phyloP scores from a whole-genome alignment of 2,329 filamentous ascomycete species.

The Fusarium virguliforme region DNA sequence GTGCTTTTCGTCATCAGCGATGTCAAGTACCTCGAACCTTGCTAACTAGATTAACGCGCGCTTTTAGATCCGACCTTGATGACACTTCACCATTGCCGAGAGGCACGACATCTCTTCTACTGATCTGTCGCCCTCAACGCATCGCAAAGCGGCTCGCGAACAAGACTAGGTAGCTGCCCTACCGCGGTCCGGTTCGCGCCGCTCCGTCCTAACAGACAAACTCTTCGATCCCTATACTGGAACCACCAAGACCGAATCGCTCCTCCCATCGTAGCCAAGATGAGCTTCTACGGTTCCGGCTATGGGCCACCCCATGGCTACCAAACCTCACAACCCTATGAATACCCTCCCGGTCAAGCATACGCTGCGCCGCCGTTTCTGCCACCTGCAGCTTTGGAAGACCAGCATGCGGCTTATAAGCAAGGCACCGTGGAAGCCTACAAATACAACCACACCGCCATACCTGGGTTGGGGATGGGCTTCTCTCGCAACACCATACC shows the following conservation, averaged over 20 bases:
- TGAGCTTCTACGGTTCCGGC: constrained; percentile 54
- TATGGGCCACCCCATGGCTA: constrained; percentile 47
- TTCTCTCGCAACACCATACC: constrained; percentile 39
- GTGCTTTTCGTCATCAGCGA: constrained; percentile 6
- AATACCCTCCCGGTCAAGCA: constrained; percentile 35
- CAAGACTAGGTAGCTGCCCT: neutral
- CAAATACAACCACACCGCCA: constrained; percentile 52
- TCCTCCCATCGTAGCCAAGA: constrained; percentile 32
- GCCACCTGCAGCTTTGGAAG: constrained; percentile 22
- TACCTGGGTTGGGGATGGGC: constrained; percentile 56
- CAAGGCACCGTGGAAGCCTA: constrained; percentile 39
- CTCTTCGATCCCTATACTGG: neutral
- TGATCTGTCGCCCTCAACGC: neutral
- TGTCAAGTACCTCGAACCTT: neutral
- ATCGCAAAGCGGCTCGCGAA: constrained; percentile 4
- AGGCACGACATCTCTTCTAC: constrained; percentile 1
- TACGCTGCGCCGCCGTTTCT: constrained; percentile 32
- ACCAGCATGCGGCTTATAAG: constrained; percentile 23
- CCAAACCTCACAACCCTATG: constrained; percentile 43
- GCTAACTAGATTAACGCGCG: neutral
- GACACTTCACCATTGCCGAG: neutral
- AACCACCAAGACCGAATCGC: neutral
- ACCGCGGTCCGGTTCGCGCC: neutral
- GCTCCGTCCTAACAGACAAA: neutral
- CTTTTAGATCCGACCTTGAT: neutral